Conservation (phyloP, 345 rosid species). For the Brassica juncea region DNA sequence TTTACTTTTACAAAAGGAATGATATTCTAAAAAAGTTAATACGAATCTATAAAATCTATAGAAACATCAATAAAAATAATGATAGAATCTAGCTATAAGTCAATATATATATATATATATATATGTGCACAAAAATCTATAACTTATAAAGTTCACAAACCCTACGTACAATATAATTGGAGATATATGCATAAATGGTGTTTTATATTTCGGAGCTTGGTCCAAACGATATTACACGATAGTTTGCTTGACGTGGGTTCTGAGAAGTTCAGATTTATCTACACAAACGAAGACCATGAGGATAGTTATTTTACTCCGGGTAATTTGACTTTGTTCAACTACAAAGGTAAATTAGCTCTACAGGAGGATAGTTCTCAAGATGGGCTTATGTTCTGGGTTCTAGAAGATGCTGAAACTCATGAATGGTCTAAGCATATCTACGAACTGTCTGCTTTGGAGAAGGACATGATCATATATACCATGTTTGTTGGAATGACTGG, state of each 20-base stretch:
- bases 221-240: not conserved
- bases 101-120: too few relatives aligned
- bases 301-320: not conserved
- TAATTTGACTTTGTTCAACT: not conserved
- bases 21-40: too few relatives aligned
- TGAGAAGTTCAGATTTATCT: not conserved
- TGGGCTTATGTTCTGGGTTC: not conserved
- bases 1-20: not conserved
- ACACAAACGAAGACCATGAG: not conserved
- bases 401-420: not conserved
- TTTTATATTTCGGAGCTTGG: not conserved
- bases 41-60: not conserved
- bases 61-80: too few relatives aligned
- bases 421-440: not conserved
- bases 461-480: not conserved
- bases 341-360: slow-evolving; percentile 16
- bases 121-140: too few relatives aligned
- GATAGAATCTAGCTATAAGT: too few relatives aligned
- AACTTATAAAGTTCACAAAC: too few relatives aligned
- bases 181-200: slow-evolving; percentile 8
- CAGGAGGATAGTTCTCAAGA: not conserved
- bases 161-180: not conserved
- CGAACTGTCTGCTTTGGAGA: not conserved
- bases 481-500: not conserved
- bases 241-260: slow-evolving; percentile 1